Evolutionary conservation across 441 rosid species (phyloP), one percentile per base, ranked within the genome.

Genomic region (Lepidium campestre): DNA sequence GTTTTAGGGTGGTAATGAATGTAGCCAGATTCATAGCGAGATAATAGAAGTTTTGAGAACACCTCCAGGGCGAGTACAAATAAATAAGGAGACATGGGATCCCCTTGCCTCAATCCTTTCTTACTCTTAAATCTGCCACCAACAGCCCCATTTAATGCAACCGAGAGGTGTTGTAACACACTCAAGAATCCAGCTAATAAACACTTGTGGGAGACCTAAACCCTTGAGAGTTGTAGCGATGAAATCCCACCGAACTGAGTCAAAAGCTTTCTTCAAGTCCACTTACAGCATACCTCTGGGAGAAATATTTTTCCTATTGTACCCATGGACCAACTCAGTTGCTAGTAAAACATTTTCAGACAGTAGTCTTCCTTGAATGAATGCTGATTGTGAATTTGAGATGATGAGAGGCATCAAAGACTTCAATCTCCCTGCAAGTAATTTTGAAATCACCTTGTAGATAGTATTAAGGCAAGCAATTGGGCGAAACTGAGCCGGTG

Each of bases 191-290:
- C 20, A 41, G 0, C 2, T 7, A 0, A 15, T 15, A 1, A 41
- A 15, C 0, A 0, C 14, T 0, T 0, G 0, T 7, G 20, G 46
- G 0, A 41, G 1, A 0, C 19, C 4, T 1, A 41, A 6, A 2
- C 10, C 46, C 7, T 7, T 7, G 1, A 15, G 0, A 1, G n/a
- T 8, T 0, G 20, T 0, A 1, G 15, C 3, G 0, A 41, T 6
- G 4, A 41, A 41, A 7, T 41, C 46, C 20, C 46, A 41, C 7
- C 4, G 14, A 0, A 41, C 19, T 0, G 46, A 41, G 4, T 41
- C 46, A 15, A 41, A 41, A 0, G 46, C 46, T 1, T 41, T 41
- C 2, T 19, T 6, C 0, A 41, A 0, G 1, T 41, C 46, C 0
- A 41, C 20, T 10, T 41, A 14, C 0, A 41, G 4, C 46, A 15